These are phyloP conservation scores for Evernia prunastri DNA, from an alignment of 495 filamentous ascomycete genomes.

Conservation along the genomic window DNA sequence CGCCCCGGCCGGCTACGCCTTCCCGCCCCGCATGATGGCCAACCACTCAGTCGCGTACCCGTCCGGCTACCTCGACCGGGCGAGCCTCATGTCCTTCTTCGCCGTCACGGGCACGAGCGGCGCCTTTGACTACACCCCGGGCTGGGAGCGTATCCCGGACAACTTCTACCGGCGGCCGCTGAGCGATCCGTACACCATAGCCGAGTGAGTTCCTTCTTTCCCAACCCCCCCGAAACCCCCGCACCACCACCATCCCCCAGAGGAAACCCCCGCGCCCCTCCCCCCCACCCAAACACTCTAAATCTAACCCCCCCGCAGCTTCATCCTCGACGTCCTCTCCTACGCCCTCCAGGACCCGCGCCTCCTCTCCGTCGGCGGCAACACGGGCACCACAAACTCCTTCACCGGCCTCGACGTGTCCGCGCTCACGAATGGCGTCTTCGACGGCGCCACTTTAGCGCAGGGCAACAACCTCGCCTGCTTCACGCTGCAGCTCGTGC, in stretches of 20 bases:
- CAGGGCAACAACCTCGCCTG: constrained; percentile 45
- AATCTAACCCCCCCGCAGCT: constrained; percentile 34
- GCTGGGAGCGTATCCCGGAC: constrained; percentile 49
- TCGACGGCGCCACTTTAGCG: constrained; percentile 36
- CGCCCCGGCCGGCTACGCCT: constrained; percentile 43
- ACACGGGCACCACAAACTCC: constrained; percentile 48
- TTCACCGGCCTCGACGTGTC: constrained; percentile 47
- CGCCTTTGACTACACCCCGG: constrained; percentile 39
- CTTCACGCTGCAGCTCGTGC: constrained; percentile 40
- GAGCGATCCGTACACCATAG: constrained; percentile 32
- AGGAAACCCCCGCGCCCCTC: too few relatives aligned
- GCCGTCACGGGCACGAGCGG: constrained; percentile 37
- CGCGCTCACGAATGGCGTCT: constrained; percentile 46
- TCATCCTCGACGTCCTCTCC: constrained; percentile 37
- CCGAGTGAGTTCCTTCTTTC: constrained; percentile 11
- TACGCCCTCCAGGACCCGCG: constrained; percentile 27
- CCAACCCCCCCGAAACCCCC: not conserved
- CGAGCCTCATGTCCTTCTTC: constrained; percentile 43
- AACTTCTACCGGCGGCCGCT: constrained; percentile 54
- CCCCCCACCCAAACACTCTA: too few relatives aligned
- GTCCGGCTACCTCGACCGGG: constrained; percentile 38
- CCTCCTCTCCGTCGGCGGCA: constrained; percentile 46
- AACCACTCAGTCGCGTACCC: constrained; percentile 45
- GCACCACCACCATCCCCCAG: not conserved
- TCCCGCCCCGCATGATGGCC: constrained; percentile 40